Conservation (phyloP, 2,329 filamentous ascomycete genomes). For the Aspergillus fumigatus region DNA sequence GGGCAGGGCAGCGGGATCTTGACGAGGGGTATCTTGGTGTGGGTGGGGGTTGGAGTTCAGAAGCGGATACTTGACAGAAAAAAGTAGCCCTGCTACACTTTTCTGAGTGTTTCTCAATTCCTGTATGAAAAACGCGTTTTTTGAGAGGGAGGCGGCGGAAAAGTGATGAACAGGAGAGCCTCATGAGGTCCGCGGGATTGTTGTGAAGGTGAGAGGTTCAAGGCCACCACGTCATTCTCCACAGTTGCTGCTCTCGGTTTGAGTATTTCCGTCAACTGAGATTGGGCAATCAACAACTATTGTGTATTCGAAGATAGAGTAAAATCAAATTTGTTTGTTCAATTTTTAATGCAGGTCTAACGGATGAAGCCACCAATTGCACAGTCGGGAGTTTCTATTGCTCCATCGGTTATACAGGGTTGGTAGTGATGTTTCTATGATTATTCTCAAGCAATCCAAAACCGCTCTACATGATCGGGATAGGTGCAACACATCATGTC, state of each 20-base stretch:
- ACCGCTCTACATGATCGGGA: neutral
- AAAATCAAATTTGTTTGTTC: neutral
- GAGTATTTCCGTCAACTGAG: neutral
- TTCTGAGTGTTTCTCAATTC: neutral
- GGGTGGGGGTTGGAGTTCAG: neutral
- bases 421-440: neutral
- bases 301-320: neutral
- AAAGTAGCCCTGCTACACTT: neutral
- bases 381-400: neutral
- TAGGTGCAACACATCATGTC: neutral
- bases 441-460: neutral
- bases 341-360: neutral
- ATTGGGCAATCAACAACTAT: neutral
- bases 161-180: slow-evolving; percentile 1
- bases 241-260: slow-evolving; percentile 1
- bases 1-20: slow-evolving; percentile 1
- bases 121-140: slow-evolving; percentile 1
- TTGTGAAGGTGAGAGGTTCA: slow-evolving; percentile 3
- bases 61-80: neutral
- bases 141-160: neutral
- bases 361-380: neutral
- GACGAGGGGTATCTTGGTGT: neutral
- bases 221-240: slow-evolving; percentile 31
- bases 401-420: neutral
- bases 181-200: neutral